phyloP scores from a whole-genome alignment of 75 land plant genomes.

The Picea glauca region DNA sequence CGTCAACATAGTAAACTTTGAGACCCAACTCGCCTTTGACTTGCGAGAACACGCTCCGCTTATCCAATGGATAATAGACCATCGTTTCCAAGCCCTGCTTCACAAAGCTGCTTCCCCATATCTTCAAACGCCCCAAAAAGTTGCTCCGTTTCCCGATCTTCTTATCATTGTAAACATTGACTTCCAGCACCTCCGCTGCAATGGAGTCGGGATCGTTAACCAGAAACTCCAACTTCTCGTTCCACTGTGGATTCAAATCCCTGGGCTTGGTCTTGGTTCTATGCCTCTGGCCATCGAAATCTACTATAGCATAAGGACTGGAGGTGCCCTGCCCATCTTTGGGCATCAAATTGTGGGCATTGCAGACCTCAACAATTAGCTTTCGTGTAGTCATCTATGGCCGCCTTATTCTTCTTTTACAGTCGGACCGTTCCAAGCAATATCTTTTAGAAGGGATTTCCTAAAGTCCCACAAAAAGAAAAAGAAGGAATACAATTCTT shows the following conservation, averaged over 20 bases:
- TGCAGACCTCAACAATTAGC: conserved; percentile 61
- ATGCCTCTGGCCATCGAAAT: conserved; percentile 73
- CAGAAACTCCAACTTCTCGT: conserved; percentile 65
- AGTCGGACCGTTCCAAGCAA: neutral
- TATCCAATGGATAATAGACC: conserved; percentile 57
- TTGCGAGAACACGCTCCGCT: conserved; percentile 59
- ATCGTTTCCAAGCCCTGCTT: conserved; percentile 58
- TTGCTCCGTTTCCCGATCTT: conserved; percentile 36
- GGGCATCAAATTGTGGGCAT: conserved; percentile 65
- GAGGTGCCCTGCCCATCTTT: conserved; percentile 84
- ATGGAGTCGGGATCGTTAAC: conserved; percentile 50
- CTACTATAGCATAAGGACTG: conserved; percentile 67
- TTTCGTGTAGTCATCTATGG: conserved; percentile 1
- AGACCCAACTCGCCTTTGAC: conserved; percentile 68
- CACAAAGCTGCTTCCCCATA: conserved; percentile 48
- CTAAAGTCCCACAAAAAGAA: too few relatives aligned
- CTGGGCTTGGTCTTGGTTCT: conserved; percentile 42
- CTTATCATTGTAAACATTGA: conserved; percentile 64
- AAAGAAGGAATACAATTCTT: too few relatives aligned
- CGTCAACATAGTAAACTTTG: conserved; percentile 40
- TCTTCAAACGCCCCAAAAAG: conserved; percentile 62
- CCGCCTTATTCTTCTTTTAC: neutral
- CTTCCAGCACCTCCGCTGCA: conserved; percentile 57
- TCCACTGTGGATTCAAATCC: conserved; percentile 78
- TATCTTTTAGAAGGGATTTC: neutral